Evolutionary conservation across 139 green algal genomes (phyloP), one percentile per base, ranked within the genome.

Genomic region (Gonium pectorale): DNA sequence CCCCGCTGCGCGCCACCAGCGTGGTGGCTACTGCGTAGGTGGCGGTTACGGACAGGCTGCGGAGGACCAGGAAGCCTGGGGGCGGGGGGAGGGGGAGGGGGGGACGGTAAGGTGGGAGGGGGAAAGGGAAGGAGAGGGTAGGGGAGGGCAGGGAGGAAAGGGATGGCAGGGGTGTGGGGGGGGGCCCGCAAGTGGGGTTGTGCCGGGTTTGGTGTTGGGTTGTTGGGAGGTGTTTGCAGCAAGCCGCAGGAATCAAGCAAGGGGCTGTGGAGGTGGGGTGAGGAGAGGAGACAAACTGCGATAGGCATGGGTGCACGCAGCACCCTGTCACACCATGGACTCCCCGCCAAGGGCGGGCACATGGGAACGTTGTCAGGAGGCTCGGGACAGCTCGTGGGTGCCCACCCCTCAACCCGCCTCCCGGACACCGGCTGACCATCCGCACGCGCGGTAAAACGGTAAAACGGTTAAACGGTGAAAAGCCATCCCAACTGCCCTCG

Each of bases 21-120:
- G 86, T 43, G 3, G 93, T 96, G 29, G 92, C 94, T 33, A 93
- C 46, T 0, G 93, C 89, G 70, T 94, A 96, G 3, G 90, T 92
- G 59, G 68, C 90, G 11, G 88, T 91, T 35, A 94, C 90, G 17
- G 92, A 83, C 41, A 92, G 80, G 37, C 90, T 95, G 64, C 94
- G 90, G 41, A 97, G 64, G 35, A 93, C 82, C 51, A 98, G 91
- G 72, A 95, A 77, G 27, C 92, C 93, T 91, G 90, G 38, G 54
- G 70, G 52, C 3, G 66, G 3, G 38, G 26, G 35, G 35, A 35
- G 33, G 56, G 40, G 75, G 31, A 31, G 56, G 24, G n/a, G 3
- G 38, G 24, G 7, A 78, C 38, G 43, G 40, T 35, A n/a, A 92
- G 41, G 9, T 81, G 74, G 2, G 63, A 1, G 72, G 52, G 35